phyloP scores from a whole-genome alignment of 2,329 filamentous ascomycete species.

The Cordyceps tenuipes region DNA sequence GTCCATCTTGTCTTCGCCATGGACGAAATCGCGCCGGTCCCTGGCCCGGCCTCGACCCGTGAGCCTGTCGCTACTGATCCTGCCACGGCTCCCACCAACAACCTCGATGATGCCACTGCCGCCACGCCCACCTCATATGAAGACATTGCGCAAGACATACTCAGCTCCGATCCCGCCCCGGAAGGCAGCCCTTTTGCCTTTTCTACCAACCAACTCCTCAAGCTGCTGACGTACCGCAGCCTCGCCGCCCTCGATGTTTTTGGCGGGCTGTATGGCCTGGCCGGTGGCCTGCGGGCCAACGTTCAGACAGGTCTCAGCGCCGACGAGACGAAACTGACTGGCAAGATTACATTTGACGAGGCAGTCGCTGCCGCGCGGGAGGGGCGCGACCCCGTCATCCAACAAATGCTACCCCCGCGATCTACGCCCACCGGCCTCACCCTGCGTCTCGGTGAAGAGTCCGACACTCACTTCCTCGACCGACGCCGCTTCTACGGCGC shows the following conservation, averaged over 20 bases:
- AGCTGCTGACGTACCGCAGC: slow-evolving; percentile 42
- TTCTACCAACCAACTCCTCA: slow-evolving; percentile 43
- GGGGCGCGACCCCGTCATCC: slow-evolving; percentile 19
- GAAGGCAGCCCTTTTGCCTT: slow-evolving; percentile 39
- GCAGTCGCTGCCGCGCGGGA: slow-evolving; percentile 32
- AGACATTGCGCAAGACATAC: slow-evolving; percentile 18
- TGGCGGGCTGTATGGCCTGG: slow-evolving; percentile 46
- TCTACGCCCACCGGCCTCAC: slow-evolving; percentile 19
- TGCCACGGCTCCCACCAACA: neutral
- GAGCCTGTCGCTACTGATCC: neutral
- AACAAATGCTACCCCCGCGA: slow-evolving; percentile 13
- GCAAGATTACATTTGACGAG: slow-evolving; percentile 39
- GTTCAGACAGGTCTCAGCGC: slow-evolving; percentile 37
- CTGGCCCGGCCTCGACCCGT: slow-evolving; percentile 7
- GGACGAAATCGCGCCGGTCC: slow-evolving; percentile 22
- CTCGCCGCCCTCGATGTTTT: slow-evolving; percentile 40
- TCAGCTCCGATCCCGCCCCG: slow-evolving; percentile 19
- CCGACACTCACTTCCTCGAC: slow-evolving; percentile 34
- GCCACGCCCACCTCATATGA: slow-evolving; percentile 1
- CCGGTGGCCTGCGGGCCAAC: slow-evolving; percentile 42
- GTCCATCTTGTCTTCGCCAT: slow-evolving; percentile 17
- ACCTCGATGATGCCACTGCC: neutral
- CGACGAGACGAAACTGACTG: slow-evolving; percentile 40
- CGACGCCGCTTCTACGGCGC: slow-evolving; percentile 62
- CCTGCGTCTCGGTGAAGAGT: slow-evolving; percentile 22